These are phyloP conservation scores for Rhodomyrtus psidioides DNA, from an alignment of 441 rosid species.

Conservation along the genomic window DNA sequence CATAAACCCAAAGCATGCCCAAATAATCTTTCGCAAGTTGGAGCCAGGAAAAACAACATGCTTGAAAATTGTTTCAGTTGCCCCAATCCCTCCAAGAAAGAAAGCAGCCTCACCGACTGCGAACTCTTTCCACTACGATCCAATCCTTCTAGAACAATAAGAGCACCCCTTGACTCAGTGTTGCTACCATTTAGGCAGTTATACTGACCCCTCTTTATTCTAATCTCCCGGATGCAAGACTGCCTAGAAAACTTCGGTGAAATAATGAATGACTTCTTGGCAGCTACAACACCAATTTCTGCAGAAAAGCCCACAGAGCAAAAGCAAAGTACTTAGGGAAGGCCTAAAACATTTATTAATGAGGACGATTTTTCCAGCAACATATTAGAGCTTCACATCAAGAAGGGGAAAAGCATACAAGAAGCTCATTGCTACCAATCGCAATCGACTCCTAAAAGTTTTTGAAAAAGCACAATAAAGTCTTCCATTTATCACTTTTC, in stretches of 20 bases:
- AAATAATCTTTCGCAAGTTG: too few species aligned
- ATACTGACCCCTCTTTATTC: conserved; percentile 31
- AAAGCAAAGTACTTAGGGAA: neutral
- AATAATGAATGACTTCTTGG: conserved; percentile 19
- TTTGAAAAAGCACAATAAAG: neutral
- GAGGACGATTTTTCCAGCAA: neutral
- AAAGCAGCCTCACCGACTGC: conserved; percentile 51
- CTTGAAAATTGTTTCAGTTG: too few species aligned
- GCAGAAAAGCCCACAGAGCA: neutral
- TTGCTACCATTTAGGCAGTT: conserved; percentile 6
- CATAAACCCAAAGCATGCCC: too few species aligned
- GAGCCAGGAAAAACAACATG: too few species aligned
- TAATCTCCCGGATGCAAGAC: conserved; percentile 20
- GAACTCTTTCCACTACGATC: conserved; percentile 90
- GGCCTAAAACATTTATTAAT: neutral
- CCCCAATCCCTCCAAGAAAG: conserved; percentile 61
- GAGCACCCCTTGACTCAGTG: conserved; percentile 65
- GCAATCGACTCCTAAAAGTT: neutral
- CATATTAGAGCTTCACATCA: neutral
- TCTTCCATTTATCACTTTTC: neutral
- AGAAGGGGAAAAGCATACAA: neutral
- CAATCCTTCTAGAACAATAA: conserved; percentile 85
- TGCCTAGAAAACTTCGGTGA: conserved; percentile 13
- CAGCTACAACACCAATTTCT: conserved; percentile 38
- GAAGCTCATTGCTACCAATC: neutral